phyloP scores from a whole-genome alignment of 805 yeast species.

The Yamadazyma ubonensis region DNA sequence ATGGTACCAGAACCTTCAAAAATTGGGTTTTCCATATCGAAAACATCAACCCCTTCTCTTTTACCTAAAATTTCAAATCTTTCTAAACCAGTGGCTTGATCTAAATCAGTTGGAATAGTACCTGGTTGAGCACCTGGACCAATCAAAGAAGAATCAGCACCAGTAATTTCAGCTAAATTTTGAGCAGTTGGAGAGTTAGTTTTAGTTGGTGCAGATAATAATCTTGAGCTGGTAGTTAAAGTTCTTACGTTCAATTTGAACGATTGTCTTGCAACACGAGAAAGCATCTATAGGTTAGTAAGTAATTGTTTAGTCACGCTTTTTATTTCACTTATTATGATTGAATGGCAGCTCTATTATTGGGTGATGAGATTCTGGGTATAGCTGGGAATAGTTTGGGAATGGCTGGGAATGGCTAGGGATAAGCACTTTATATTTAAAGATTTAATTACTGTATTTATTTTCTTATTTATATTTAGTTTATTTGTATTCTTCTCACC shows the following conservation, averaged over 20 bases:
- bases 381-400: no score
- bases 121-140: constrained; percentile 90
- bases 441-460: no score
- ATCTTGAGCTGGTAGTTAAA: constrained; percentile 33
- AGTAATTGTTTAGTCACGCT: no score
- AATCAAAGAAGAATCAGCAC: constrained; percentile 67
- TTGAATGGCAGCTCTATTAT: no score
- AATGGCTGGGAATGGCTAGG: no score
- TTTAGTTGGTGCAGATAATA: constrained; percentile 23
- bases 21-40: constrained; percentile 86
- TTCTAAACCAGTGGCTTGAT: constrained; percentile 98
- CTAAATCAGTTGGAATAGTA: constrained; percentile 86
- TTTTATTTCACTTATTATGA: no score
- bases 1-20: constrained; percentile 88
- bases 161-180: constrained; percentile 73
- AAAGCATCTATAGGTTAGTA: constrained; percentile 15
- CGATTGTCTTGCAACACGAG: constrained; percentile 15
- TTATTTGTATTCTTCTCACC: no score
- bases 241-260: constrained; percentile 24
- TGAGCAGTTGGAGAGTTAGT: constrained; percentile 61
- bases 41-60: constrained; percentile 91
- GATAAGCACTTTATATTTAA: no score
- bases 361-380: no score
- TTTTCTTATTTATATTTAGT: no score
- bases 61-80: constrained; percentile 93